Evolutionary conservation across 2,329 filamentous ascomycete genomes (phyloP).

Genomic region (Xylariaceae sp.): DNA sequence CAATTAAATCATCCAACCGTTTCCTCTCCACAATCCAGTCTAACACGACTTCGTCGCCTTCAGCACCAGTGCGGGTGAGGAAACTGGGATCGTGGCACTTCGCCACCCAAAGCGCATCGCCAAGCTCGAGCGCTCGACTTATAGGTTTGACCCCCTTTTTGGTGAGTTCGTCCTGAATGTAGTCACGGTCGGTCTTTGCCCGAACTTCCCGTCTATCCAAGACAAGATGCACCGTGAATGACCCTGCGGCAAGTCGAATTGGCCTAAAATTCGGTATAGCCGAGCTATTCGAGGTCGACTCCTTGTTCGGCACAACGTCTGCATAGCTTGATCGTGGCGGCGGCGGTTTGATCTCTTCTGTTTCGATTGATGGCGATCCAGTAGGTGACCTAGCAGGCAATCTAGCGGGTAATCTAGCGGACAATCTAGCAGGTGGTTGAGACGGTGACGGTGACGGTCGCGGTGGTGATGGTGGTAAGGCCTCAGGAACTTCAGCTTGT

Average conservation of each 20-base stretch:
- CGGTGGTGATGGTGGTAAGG: conserved; percentile 10
- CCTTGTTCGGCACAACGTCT: conserved; percentile 38
- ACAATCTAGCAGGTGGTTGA: no score
- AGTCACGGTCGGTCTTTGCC: conserved; percentile 66
- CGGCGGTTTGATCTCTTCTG: conserved; percentile 18
- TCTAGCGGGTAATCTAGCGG: no score
- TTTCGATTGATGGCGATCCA: conserved; percentile 22
- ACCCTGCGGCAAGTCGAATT: conserved; percentile 56
- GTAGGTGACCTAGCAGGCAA: background rate
- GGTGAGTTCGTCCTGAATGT: conserved; percentile 65
- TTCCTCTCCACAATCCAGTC: conserved; percentile 81
- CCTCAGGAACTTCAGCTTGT: conserved; percentile 11
- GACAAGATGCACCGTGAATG: conserved; percentile 66
- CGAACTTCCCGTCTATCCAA: conserved; percentile 72
- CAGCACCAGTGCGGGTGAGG: conserved; percentile 50
- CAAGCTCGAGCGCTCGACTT: conserved; percentile 64
- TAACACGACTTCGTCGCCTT: conserved; percentile 65
- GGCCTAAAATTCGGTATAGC: conserved; percentile 48
- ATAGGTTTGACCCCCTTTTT: conserved; percentile 61
- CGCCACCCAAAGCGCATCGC: conserved; percentile 75
- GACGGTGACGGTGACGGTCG: background rate
- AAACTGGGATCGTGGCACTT: conserved; percentile 57
- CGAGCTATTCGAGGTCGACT: conserved; percentile 21
- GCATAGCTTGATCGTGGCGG: conserved; percentile 28
- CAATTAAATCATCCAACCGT: conserved; percentile 71